phyloP scores from a whole-genome alignment of 495 filamentous ascomycete genomes.

The Cladorrhinum samala region DNA sequence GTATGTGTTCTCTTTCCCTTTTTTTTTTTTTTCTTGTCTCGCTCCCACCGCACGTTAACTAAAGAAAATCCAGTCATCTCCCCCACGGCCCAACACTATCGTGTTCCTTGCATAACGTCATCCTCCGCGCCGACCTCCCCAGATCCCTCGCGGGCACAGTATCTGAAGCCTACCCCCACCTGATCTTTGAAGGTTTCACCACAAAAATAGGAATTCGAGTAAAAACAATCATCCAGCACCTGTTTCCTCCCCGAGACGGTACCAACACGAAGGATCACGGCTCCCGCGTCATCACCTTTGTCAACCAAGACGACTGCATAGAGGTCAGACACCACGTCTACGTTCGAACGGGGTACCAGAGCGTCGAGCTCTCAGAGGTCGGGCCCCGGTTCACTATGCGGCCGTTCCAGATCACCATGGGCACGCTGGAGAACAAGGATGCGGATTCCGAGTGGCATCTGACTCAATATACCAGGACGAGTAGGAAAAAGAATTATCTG shows the following conservation, averaged over 20 bases:
- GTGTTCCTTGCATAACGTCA: slow-evolving; percentile 90
- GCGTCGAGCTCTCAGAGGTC: slow-evolving; percentile 90
- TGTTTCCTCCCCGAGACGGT: slow-evolving; percentile 85
- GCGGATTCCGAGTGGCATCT: slow-evolving; percentile 96
- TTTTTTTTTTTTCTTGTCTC: not conserved
- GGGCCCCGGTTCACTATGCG: slow-evolving; percentile 96
- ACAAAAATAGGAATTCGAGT: slow-evolving; percentile 76
- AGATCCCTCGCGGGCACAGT: slow-evolving; percentile 83
- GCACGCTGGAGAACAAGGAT: slow-evolving; percentile 90
- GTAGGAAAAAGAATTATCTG: slow-evolving; percentile 87
- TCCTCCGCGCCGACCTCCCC: slow-evolving; percentile 89
- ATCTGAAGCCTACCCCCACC: slow-evolving; percentile 85
- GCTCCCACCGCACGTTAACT: not conserved
- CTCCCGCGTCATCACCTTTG: slow-evolving; percentile 86
- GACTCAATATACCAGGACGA: slow-evolving; percentile 89
- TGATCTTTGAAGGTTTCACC: slow-evolving; percentile 92
- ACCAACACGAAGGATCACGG: slow-evolving; percentile 65
- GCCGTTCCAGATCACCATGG: slow-evolving; percentile 86
- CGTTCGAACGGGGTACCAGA: slow-evolving; percentile 71
- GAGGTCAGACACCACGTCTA: slow-evolving; percentile 55
- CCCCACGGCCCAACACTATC: slow-evolving; percentile 90
- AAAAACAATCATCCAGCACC: slow-evolving; percentile 85
- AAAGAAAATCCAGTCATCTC: slow-evolving; percentile 55
- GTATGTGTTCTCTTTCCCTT: too few relatives aligned
- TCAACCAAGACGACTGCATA: slow-evolving; percentile 90